These are phyloP conservation scores for Xylaria acuta DNA, from an alignment of 495 filamentous ascomycete genomes.

Conservation along the genomic window DNA sequence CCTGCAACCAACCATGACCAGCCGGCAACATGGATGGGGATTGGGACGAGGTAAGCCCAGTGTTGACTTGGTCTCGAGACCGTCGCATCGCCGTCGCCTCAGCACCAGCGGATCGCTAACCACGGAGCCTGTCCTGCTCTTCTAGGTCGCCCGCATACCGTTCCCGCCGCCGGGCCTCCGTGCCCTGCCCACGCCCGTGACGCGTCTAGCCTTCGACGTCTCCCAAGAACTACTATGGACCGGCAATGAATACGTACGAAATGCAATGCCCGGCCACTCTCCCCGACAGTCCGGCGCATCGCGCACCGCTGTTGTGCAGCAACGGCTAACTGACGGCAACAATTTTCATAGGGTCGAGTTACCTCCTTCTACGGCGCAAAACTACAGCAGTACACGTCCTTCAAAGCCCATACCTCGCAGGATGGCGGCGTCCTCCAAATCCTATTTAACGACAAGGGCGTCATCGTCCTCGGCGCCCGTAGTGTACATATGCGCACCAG, in stretches of 20 bases:
- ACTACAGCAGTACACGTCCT: slow-evolving; percentile 73
- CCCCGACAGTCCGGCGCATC: neutral
- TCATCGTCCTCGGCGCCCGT: slow-evolving; percentile 76
- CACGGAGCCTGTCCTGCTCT: slow-evolving; percentile 21
- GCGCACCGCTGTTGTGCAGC: neutral
- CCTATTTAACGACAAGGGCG: slow-evolving; percentile 83
- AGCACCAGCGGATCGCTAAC: slow-evolving; percentile 19
- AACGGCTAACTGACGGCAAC: neutral
- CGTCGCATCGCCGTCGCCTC: neutral
- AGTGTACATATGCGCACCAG: slow-evolving; percentile 86
- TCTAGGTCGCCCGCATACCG: slow-evolving; percentile 71
- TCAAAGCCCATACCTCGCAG: slow-evolving; percentile 67
- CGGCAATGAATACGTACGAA: slow-evolving; percentile 83
- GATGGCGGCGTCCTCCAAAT: slow-evolving; percentile 81
- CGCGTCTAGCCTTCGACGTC: slow-evolving; percentile 84
- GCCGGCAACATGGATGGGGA: slow-evolving; percentile 60
- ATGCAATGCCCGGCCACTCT: slow-evolving; percentile 31
- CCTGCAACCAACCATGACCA: slow-evolving; percentile 35
- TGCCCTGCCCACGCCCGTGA: slow-evolving; percentile 67
- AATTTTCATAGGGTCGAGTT: slow-evolving; percentile 70
- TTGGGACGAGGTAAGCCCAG: slow-evolving; percentile 64
- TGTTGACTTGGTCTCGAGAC: slow-evolving; percentile 11
- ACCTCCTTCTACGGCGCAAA: slow-evolving; percentile 84
- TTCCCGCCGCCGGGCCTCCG: slow-evolving; percentile 70
- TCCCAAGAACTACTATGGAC: slow-evolving; percentile 89